Evolutionary conservation across 345 rosid species (phyloP).

Genomic region (Syzygium aqueum): DNA sequence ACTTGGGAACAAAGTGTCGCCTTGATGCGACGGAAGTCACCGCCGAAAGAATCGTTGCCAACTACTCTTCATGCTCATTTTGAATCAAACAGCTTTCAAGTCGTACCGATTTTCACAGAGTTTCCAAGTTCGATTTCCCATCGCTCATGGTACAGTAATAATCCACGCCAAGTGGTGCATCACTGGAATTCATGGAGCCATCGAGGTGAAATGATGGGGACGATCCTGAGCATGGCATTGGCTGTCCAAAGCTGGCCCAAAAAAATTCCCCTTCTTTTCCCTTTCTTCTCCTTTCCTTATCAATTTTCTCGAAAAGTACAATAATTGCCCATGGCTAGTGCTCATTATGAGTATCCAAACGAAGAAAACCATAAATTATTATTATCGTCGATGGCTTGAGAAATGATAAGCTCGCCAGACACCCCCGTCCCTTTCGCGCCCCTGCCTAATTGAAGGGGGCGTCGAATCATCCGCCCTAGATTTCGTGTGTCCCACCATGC

Average conservation of each 20-base stretch:
- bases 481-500: background rate
- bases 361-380: background rate
- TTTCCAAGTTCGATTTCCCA: background rate
- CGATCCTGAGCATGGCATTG: background rate
- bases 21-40: background rate
- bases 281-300: background rate
- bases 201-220: constrained; percentile 3
- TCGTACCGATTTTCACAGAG: background rate
- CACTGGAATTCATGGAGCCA: background rate
- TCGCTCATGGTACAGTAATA: background rate
- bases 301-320: background rate
- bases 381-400: background rate
- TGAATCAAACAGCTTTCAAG: background rate
- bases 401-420: background rate
- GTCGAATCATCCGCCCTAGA: background rate
- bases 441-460: background rate
- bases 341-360: background rate
- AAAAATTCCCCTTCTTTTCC: background rate
- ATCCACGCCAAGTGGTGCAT: background rate
- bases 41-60: background rate
- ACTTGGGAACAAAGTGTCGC: background rate
- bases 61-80: background rate
- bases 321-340: background rate
- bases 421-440: background rate
- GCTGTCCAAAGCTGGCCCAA: background rate